A percentile compares a stretch with the other conserved stretches of the same genome.
These are phyloP conservation scores for Mycosphaerelloides madeirae DNA, from an alignment of 2,329 filamentous ascomycete genomes.

Conservation along the genomic window DNA sequence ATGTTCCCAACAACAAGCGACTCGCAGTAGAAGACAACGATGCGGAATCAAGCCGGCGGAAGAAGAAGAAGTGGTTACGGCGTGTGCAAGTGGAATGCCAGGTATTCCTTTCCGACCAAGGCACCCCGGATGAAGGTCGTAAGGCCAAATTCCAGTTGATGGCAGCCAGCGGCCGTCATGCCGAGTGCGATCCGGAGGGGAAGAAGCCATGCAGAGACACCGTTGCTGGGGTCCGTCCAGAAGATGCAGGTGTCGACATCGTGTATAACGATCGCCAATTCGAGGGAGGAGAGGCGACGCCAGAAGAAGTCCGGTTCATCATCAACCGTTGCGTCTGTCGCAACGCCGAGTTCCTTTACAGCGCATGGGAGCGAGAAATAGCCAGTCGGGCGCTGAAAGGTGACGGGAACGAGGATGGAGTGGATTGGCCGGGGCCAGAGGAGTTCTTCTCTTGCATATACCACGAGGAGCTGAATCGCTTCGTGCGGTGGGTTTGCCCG, in stretches of 20 bases:
- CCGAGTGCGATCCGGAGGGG: background rate
- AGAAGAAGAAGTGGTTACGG: too few relatives aligned
- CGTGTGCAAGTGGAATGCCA: background rate
- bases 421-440: background rate
- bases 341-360: background rate
- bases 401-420: background rate
- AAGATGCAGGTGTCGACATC: background rate
- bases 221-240: background rate
- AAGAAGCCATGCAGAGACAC: background rate
- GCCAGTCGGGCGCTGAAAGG: background rate
- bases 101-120: background rate
- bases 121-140: background rate
- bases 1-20: too few relatives aligned
- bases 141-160: background rate
- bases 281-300: background rate
- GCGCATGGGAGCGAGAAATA: constrained; percentile 1
- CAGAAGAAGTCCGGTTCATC: constrained; percentile 4
- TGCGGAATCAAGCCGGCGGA: too few relatives aligned
- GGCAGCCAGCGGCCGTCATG: background rate
- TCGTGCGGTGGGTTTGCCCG: background rate
- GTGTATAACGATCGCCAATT: constrained; percentile 2
- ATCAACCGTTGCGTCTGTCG: constrained; percentile 4
- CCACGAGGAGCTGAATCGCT: background rate
- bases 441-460: background rate
- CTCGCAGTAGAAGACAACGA: too few relatives aligned